These are phyloP conservation scores for Ogataea glucozyma DNA, from an alignment of 805 yeast species.

Conservation along the genomic window DNA sequence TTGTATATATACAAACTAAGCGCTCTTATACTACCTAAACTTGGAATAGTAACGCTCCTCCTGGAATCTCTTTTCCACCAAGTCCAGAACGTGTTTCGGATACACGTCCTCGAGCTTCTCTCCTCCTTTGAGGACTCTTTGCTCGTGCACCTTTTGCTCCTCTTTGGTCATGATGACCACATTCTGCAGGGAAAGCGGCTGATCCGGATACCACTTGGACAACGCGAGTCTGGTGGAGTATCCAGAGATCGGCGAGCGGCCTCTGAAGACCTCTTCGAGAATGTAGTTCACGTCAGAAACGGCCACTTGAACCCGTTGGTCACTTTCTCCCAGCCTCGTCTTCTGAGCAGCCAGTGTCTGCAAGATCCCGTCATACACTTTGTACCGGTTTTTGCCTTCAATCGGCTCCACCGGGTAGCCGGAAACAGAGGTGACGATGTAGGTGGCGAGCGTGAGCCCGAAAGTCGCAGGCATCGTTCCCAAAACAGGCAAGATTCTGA, in stretches of 20 bases:
- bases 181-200: slow-evolving; percentile 70
- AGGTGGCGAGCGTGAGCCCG: slow-evolving; percentile 87
- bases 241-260: slow-evolving; percentile 86
- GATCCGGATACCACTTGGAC: slow-evolving; percentile 78
- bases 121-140: slow-evolving; percentile 68
- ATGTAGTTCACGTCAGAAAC: slow-evolving; percentile 75
- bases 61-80: slow-evolving; percentile 61
- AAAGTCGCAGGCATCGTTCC: slow-evolving; percentile 98
- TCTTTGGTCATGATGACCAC: slow-evolving; percentile 86
- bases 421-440: slow-evolving; percentile 72
- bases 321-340: slow-evolving; percentile 68
- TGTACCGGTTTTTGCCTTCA: slow-evolving; percentile 85
- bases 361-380: slow-evolving; percentile 78
- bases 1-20: slow-evolving; percentile 10
- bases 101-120: slow-evolving; percentile 65
- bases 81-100: slow-evolving; percentile 52
- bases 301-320: slow-evolving; percentile 75
- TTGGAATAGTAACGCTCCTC: slow-evolving; percentile 75
- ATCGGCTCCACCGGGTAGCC: slow-evolving; percentile 91
- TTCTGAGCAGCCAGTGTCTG: slow-evolving; percentile 88
- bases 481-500: slow-evolving; percentile 89
- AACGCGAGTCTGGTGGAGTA: slow-evolving; percentile 77
- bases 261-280: slow-evolving; percentile 89
- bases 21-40: slow-evolving; percentile 39
- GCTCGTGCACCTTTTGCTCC: slow-evolving; percentile 81